phyloP scores from a whole-genome alignment of 345 rosid genomes.

The Cochlearia excelsa region DNA sequence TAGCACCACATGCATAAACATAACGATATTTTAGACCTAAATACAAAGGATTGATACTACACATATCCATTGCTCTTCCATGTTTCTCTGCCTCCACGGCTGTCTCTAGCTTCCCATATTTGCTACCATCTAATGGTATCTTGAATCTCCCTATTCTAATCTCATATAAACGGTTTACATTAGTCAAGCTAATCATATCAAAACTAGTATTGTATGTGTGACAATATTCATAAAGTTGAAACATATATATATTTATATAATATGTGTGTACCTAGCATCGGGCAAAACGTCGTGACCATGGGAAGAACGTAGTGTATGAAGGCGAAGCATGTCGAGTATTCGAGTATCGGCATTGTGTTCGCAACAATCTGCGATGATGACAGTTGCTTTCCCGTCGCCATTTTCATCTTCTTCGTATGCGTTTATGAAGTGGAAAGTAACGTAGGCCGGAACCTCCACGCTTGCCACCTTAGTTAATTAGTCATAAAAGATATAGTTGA shows the following conservation, averaged over 20 bases:
- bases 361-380: conserved; percentile 80
- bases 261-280: conserved; percentile 58
- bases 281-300: conserved; percentile 67
- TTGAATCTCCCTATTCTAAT: conserved; percentile 87
- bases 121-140: conserved; percentile 87
- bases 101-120: conserved; percentile 61
- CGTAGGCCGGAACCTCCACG: conserved; percentile 84
- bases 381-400: conserved; percentile 68
- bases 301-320: conserved; percentile 70
- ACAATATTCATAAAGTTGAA: not conserved
- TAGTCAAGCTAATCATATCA: not conserved
- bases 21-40: conserved; percentile 75
- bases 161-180: not conserved
- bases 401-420: conserved; percentile 77
- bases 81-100: conserved; percentile 87
- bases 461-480: conserved; percentile 69
- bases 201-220: not conserved
- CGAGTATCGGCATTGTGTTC: conserved; percentile 79
- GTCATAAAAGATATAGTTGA: not conserved
- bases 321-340: conserved; percentile 69
- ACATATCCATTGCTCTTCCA: conserved; percentile 98
- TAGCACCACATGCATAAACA: conserved; percentile 91
- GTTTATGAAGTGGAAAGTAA: conserved; percentile 91
- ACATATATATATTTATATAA: not conserved
- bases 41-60: conserved; percentile 74